A percentile compares a stretch with the other conserved stretches of the same genome.
Conservation (phyloP, 129 eudicot species). For the Heracleum sosnowskyi region DNA sequence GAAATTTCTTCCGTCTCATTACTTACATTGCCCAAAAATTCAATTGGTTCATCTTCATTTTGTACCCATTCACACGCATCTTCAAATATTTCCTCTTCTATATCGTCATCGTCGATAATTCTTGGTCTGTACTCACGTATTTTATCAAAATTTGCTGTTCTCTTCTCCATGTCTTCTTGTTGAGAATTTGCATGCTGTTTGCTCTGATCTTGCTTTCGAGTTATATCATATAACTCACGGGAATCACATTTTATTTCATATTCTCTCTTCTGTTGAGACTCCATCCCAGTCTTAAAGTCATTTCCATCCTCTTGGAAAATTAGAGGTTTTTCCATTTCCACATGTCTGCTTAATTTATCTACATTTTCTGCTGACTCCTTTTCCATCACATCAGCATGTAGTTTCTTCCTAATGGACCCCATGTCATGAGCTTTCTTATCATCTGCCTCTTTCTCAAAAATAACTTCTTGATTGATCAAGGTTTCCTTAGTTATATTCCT, state of each 20-base stretch:
- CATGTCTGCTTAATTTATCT: constrained; percentile 11
- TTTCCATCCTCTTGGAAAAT: constrained; percentile 23
- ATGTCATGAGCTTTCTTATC: constrained; percentile 17
- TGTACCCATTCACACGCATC: constrained; percentile 22
- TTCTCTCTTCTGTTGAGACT: constrained; percentile 12
- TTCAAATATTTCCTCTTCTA: constrained; percentile 18
- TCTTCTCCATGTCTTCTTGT: constrained; percentile 23
- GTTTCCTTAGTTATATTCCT: constrained; percentile 12
- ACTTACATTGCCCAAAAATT: constrained; percentile 13
- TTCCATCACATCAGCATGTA: not conserved
- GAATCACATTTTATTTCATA: constrained; percentile 6
- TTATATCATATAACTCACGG: constrained; percentile 12
- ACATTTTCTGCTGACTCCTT: constrained; percentile 12
- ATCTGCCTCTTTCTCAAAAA: constrained; percentile 16
- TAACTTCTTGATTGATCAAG: constrained; percentile 18
- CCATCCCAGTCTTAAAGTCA: not conserved
- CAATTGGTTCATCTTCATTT: constrained; percentile 25
- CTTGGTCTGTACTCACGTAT: constrained; percentile 13
- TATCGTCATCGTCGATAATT: constrained; percentile 15
- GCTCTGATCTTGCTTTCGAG: constrained; percentile 10
- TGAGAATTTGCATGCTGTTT: constrained; percentile 26
- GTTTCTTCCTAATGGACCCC: not conserved
- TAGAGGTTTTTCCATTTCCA: constrained; percentile 13
- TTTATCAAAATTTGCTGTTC: constrained; percentile 4
- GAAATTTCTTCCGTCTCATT: constrained; percentile 10